Percentiles rank a stretch among this genome's conserved stretches.
These are phyloP conservation scores for Leptographium procerum DNA, from an alignment of 2,329 filamentous ascomycete species.

Conservation along the genomic window DNA sequence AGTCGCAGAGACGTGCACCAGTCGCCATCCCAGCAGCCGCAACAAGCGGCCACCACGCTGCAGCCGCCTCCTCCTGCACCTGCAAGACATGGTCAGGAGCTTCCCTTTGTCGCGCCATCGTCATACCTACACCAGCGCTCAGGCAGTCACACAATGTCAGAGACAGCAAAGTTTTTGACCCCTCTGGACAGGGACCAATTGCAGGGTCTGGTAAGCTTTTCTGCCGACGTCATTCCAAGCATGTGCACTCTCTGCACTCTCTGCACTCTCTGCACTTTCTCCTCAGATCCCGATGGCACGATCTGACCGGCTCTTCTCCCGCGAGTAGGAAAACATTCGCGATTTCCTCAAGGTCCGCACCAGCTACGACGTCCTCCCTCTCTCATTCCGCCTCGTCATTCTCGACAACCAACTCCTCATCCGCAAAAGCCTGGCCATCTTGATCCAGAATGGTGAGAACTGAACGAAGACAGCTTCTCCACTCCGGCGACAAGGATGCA, in stretches of 20 bases:
- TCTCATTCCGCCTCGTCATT: slow-evolving; percentile 91
- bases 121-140: slow-evolving; percentile 40
- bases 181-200: slow-evolving; percentile 65
- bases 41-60: not conserved
- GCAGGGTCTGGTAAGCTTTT: slow-evolving; percentile 57
- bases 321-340: slow-evolving; percentile 31
- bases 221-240: not conserved
- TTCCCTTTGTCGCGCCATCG: slow-evolving; percentile 48
- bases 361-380: slow-evolving; percentile 92
- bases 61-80: slow-evolving; percentile 7
- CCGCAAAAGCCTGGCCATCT: slow-evolving; percentile 91
- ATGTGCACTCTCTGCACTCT: not conserved
- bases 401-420: slow-evolving; percentile 92
- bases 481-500: not conserved
- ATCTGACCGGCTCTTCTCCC: not conserved
- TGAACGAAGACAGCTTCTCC: not conserved
- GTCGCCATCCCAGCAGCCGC: not conserved
- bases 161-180: slow-evolving; percentile 32
- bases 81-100: slow-evolving; percentile 31
- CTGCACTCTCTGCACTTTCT: not conserved
- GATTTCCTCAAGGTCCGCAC: slow-evolving; percentile 94
- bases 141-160: slow-evolving; percentile 28
- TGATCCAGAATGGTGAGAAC: slow-evolving; percentile 77
- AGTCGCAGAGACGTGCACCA: not conserved
- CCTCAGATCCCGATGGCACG: not conserved